Conservation (phyloP, 257 asterid species). For the Fraxinus pennsylvanica region DNA sequence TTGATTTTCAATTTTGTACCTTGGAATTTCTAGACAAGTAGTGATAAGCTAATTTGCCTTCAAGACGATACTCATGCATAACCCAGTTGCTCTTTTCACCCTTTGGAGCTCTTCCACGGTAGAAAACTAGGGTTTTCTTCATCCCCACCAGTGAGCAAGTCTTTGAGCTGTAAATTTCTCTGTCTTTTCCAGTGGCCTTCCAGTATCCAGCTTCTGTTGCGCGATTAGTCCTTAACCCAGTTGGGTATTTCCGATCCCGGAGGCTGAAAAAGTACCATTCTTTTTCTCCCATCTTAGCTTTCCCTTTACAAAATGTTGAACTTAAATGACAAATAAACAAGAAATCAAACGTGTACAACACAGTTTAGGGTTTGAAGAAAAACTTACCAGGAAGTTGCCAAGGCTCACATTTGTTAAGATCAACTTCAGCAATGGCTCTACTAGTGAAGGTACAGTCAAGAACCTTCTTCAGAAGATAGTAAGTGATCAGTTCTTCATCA, state of each 20-base stretch:
- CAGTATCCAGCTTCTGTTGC: constrained; percentile 96
- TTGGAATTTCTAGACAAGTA: constrained; percentile 66
- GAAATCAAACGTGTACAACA: background rate
- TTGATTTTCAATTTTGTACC: constrained; percentile 34
- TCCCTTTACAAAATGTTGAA: constrained; percentile 31
- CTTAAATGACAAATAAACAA: background rate
- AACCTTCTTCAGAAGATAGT: constrained; percentile 78
- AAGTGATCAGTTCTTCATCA: constrained; percentile 85
- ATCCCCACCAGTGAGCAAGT: constrained; percentile 76
- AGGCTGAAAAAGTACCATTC: constrained; percentile 95
- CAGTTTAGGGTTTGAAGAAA: background rate
- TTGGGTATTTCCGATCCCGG: constrained; percentile 82
- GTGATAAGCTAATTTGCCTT: constrained; percentile 79
- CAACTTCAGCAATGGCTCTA: constrained; percentile 83
- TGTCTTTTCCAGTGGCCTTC: constrained; percentile 94
- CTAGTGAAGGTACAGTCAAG: constrained; percentile 58
- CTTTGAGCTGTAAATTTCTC: constrained; percentile 77
- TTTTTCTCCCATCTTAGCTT: constrained; percentile 89
- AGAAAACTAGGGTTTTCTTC: constrained; percentile 98
- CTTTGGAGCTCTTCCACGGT: constrained; percentile 81
- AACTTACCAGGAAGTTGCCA: constrained; percentile 84
- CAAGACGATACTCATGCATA: constrained; percentile 91
- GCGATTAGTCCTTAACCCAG: constrained; percentile 84
- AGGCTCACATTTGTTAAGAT: constrained; percentile 90
- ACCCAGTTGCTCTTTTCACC: constrained; percentile 93